Evolutionary conservation across 257 asterid species (phyloP).

Genomic region (Ehretia macrophylla): DNA sequence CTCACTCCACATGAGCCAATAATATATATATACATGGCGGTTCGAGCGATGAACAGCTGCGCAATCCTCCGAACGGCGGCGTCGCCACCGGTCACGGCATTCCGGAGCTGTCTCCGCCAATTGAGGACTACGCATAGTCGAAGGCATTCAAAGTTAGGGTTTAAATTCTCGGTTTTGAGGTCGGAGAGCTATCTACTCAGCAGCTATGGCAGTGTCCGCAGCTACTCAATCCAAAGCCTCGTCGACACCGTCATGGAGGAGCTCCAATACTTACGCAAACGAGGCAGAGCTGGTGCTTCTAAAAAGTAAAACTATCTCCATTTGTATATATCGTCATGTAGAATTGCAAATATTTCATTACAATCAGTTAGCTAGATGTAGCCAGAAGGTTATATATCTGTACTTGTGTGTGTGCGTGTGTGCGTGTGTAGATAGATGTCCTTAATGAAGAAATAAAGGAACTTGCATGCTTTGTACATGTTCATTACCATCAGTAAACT

Average conservation of each 20-base stretch:
- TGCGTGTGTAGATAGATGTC: too few relatives aligned
- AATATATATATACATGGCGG: conserved; percentile 41
- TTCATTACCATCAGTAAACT: too few relatives aligned
- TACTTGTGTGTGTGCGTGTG: too few relatives aligned
- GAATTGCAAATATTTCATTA: background rate
- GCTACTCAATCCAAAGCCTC: conserved; percentile 54
- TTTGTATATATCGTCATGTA: background rate
- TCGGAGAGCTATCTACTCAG: conserved; percentile 23
- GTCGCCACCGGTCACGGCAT: conserved; percentile 50
- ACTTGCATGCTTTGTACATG: too few relatives aligned
- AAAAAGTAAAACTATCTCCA: conserved; percentile 43
- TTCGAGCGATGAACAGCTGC: conserved; percentile 65
- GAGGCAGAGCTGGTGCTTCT: conserved; percentile 52
- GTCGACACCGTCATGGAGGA: conserved; percentile 54
- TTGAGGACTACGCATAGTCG: conserved; percentile 6
- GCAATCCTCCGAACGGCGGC: conserved; percentile 56
- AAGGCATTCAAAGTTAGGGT: conserved; percentile 15
- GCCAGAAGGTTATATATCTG: too few relatives aligned
- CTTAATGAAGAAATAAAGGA: too few relatives aligned
- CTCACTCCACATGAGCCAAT: background rate
- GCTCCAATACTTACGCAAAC: conserved; percentile 44
- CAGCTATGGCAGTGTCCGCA: conserved; percentile 33
- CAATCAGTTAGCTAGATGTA: too few relatives aligned
- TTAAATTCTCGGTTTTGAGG: conserved; percentile 29
- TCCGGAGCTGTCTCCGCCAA: conserved; percentile 39